These are phyloP conservation scores for Delitschia confertaspora DNA, from an alignment of 495 filamentous ascomycete genomes.

Conservation along the genomic window DNA sequence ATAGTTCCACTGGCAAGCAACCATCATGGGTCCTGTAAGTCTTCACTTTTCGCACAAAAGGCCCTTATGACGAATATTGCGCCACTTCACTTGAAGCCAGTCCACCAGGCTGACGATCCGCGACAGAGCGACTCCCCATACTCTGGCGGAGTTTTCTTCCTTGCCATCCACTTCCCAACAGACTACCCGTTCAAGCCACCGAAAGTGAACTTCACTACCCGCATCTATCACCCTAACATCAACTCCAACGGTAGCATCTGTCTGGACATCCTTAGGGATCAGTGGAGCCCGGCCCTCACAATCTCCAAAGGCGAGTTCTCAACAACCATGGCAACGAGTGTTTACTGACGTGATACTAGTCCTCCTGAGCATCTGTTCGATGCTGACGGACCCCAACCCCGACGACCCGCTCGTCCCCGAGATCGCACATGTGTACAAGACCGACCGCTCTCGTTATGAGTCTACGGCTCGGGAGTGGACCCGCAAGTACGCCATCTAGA, in stretches of 20 bases:
- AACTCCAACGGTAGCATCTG: conserved; percentile 99
- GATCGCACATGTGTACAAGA: conserved; percentile 99
- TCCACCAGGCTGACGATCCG: conserved; percentile 13
- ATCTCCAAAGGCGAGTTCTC: conserved; percentile 81
- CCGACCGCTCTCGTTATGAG: conserved; percentile 89
- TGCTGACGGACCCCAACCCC: conserved; percentile 98
- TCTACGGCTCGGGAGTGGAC: conserved; percentile 97
- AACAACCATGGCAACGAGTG: not conserved
- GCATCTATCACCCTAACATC: conserved; percentile 99
- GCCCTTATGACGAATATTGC: not conserved
- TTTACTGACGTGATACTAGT: conserved; percentile 44
- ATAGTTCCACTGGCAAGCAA: conserved; percentile 99
- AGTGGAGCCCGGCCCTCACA: conserved; percentile 97
- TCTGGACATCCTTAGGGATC: conserved; percentile 93
- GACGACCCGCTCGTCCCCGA: conserved; percentile 97
- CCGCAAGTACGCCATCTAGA: conserved; percentile 89
- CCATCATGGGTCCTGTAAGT: conserved; percentile 99
- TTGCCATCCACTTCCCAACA: conserved; percentile 96
- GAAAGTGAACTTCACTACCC: conserved; percentile 99
- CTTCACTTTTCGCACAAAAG: not conserved
- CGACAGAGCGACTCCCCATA: conserved; percentile 84
- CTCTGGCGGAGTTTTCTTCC: conserved; percentile 95
- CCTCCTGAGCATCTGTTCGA: conserved; percentile 96
- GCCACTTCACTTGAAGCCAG: not conserved
- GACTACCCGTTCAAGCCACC: conserved; percentile 99